These are phyloP conservation scores for Colletotrichum lindemuthianum DNA, from an alignment of 2,329 filamentous ascomycete species.

Conservation along the genomic window DNA sequence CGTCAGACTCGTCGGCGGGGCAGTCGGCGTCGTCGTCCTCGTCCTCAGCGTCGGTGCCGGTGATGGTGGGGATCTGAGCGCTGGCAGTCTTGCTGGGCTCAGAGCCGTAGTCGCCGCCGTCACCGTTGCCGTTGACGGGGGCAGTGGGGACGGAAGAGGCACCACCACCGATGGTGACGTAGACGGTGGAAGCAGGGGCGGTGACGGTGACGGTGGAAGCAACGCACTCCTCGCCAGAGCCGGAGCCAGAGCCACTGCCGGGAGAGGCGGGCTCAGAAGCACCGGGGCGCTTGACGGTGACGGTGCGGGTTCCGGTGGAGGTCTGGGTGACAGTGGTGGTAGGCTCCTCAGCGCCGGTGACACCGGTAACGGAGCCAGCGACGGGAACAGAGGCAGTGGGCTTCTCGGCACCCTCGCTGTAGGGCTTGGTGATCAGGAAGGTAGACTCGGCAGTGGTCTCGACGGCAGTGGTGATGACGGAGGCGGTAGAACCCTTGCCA, in stretches of 20 bases:
- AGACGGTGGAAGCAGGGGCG: slow-evolving; percentile 42
- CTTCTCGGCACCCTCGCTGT: slow-evolving; percentile 6
- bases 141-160: slow-evolving; percentile 13
- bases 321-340: slow-evolving; percentile 53
- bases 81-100: slow-evolving; percentile 37
- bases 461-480: slow-evolving; percentile 54
- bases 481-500: slow-evolving; percentile 44
- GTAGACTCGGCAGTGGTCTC: slow-evolving; percentile 54
- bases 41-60: slow-evolving; percentile 32
- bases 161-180: slow-evolving; percentile 39
- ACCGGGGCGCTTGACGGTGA: slow-evolving; percentile 44
- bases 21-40: slow-evolving; percentile 30
- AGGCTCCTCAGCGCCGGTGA: slow-evolving; percentile 37
- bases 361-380: slow-evolving; percentile 32
- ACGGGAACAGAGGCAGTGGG: slow-evolving; percentile 7
- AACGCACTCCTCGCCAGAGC: slow-evolving; percentile 30
- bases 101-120: slow-evolving; percentile 23
- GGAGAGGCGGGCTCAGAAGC: slow-evolving; percentile 16
- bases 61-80: slow-evolving; percentile 38
- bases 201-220: slow-evolving; percentile 40
- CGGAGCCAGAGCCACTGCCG: slow-evolving; percentile 19
- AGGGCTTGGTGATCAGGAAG: slow-evolving; percentile 40
- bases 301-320: slow-evolving; percentile 47
- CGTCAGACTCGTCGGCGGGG: slow-evolving; percentile 29
- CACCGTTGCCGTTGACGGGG: slow-evolving; percentile 24